Base-by-base conservation (phyloP, 1,139 yeast species). In the Yamadazyma triangularis region DNA sequence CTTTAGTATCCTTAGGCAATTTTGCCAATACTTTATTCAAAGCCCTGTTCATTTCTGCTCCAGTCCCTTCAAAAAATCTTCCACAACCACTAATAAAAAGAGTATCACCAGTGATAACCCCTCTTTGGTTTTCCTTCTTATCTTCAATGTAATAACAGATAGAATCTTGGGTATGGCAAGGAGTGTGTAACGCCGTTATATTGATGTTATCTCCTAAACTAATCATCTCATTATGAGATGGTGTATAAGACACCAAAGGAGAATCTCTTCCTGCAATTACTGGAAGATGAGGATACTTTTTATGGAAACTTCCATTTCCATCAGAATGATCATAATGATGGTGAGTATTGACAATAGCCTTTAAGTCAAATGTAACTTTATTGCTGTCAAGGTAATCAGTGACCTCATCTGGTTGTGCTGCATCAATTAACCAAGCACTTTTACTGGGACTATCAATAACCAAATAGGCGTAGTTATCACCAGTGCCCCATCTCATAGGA, bases 161-260 rank as follows among this genome's bases (percentile, higher is more conserved):
- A 4, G 95, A 85, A 55, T 93, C 98, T 55, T 84, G 94, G 0
- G 99, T 91, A 53, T 91, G 99, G 52, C 99, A 91, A 2, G 99
- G 98, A 1, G 99, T 91, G 56, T 91, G 91, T 29, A 91, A 65
- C 1, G 96, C 94, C 4, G 81, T 78, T 31, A 91, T 73, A n/a
- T 71, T 62, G 33, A 87, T 56, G 39, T 68, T 53, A 29, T 68
- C 65, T 2, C 96, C 96, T 42, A 83, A 56, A 33, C 70, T 64
- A 32, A 79, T 56, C n/a, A 65, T 67, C 44, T 79, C 86, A 19
- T 68, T 57, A 51, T 85, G 79, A 0, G 70, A 58, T 1, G 95
- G 95, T 1, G 86, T 77, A 38, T 69, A 64, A 0, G 78, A 58
- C 12, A 86, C 95, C 24, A 64, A 51, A 1, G 87, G 86, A 2